Percentiles rank a stretch among this genome's conserved stretches.
Conservation (phyloP, 83 land plant genomes). For the Picea engelmannii region DNA sequence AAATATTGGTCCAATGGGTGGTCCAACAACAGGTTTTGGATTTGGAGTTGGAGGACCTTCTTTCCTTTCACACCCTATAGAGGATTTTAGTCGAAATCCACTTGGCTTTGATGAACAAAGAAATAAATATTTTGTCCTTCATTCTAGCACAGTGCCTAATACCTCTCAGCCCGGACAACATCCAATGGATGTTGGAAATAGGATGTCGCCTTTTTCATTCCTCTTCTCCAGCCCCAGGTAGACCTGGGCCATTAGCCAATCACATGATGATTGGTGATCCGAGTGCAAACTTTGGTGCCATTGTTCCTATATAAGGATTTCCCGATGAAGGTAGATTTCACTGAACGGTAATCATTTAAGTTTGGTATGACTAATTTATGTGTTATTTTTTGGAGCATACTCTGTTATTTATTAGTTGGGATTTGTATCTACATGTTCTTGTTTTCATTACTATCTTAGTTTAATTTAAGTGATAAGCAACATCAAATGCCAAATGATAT, state of each 20-base stretch:
- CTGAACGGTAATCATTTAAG: neutral
- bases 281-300: conserved; percentile 34
- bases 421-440: neutral
- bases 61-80: neutral
- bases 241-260: conserved; percentile 20
- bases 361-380: neutral
- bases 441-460: neutral
- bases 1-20: conserved; percentile 11
- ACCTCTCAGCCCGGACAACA: neutral
- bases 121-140: conserved; percentile 5
- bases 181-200: conserved; percentile 23
- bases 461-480: neutral
- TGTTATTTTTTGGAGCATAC: too few relatives aligned
- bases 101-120: conserved; percentile 30
- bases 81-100: neutral
- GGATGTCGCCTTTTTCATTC: conserved; percentile 21
- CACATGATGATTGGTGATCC: conserved; percentile 27
- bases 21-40: neutral
- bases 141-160: conserved; percentile 4
- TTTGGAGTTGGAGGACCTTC: conserved; percentile 15
- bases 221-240: neutral
- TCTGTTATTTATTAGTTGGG: neutral
- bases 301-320: conserved; percentile 21
- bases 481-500: conserved; percentile 33
- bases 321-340: conserved; percentile 20